A percentile compares a stretch with the other conserved stretches of the same genome.
Evolutionary conservation across 2,329 filamentous ascomycete genomes (phyloP).

Genomic region (Cercospora beticola): DNA sequence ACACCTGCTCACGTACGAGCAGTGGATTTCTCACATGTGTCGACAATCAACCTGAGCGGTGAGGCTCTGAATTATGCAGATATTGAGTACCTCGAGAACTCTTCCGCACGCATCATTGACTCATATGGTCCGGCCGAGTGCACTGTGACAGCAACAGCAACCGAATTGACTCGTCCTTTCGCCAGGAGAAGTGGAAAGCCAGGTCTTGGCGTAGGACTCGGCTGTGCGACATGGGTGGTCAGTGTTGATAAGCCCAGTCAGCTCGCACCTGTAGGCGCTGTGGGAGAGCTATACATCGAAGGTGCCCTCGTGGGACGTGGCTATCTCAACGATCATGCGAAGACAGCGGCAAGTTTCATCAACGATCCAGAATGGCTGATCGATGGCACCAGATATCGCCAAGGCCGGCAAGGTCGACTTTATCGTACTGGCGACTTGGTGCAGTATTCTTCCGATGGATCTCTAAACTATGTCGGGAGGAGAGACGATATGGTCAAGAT

Average conservation of each 20-base stretch:
- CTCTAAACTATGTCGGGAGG: conserved; percentile 60
- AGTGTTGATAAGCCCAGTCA: background rate
- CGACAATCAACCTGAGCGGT: conserved; percentile 20
- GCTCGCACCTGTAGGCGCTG: conserved; percentile 15
- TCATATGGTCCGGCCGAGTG: conserved; percentile 47
- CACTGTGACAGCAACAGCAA: conserved; percentile 12
- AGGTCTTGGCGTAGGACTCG: background rate
- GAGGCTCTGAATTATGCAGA: conserved; percentile 18
- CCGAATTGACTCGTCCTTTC: background rate
- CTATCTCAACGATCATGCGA: conserved; percentile 39
- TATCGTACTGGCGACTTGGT: conserved; percentile 31
- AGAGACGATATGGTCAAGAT: conserved; percentile 77
- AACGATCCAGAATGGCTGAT: conserved; percentile 13
- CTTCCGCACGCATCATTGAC: conserved; percentile 41
- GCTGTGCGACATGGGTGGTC: background rate
- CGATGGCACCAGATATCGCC: background rate
- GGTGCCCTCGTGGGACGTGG: conserved; percentile 47
- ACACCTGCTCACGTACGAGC: conserved; percentile 17
- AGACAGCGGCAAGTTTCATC: conserved; percentile 36
- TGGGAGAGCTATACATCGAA: conserved; percentile 48
- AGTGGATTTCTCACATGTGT: conserved; percentile 3
- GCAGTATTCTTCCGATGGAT: conserved; percentile 39
- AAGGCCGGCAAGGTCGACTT: conserved; percentile 32
- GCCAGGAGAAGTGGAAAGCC: background rate
- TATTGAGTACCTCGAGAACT: conserved; percentile 3